Percentiles rank a stretch among this genome's conserved stretches.
phyloP scores from a whole-genome alignment of 2,329 filamentous ascomycete species.

The Colletotrichum cereale region DNA sequence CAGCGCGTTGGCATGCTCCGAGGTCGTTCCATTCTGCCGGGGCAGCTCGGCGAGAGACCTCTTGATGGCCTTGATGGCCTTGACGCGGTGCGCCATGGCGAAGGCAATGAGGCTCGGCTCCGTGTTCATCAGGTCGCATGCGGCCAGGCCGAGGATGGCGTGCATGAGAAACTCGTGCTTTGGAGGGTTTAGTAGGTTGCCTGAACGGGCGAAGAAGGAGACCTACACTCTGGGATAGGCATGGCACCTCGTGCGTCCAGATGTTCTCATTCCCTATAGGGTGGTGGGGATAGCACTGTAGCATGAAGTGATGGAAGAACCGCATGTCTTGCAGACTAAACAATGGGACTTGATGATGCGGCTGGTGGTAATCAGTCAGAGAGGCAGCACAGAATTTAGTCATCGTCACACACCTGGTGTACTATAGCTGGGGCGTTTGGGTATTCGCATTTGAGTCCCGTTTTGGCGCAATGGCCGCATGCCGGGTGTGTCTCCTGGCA shows the following conservation, averaged over 20 bases:
- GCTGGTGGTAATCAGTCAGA: constrained; percentile 50
- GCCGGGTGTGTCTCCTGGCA: constrained; percentile 75
- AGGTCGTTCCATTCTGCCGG: constrained; percentile 53
- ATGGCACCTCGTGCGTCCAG: constrained; percentile 76
- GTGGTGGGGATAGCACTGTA: constrained; percentile 72
- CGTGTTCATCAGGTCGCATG: constrained; percentile 70
- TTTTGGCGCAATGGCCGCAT: constrained; percentile 74
- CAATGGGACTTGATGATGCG: constrained; percentile 68
- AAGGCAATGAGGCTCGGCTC: constrained; percentile 65
- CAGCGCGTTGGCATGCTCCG: constrained; percentile 70
- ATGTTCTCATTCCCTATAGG: constrained; percentile 74
- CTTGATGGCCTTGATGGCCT: constrained; percentile 74
- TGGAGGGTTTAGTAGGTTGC: neutral
- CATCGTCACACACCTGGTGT: constrained; percentile 58
- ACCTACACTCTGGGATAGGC: constrained; percentile 74
- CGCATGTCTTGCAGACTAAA: constrained; percentile 75
- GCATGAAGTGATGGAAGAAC: constrained; percentile 76
- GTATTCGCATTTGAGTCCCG: constrained; percentile 73
- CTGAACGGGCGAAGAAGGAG: neutral
- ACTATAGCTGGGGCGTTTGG: constrained; percentile 63
- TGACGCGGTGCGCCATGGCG: constrained; percentile 74
- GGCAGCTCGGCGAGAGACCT: constrained; percentile 61
- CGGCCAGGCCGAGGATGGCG: constrained; percentile 75
- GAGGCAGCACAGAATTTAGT: too few relatives aligned
- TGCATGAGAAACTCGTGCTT: constrained; percentile 78